Evolutionary conservation across 805 yeast species (phyloP).

Genomic region (Wickerhamomyces rabaulensis): DNA sequence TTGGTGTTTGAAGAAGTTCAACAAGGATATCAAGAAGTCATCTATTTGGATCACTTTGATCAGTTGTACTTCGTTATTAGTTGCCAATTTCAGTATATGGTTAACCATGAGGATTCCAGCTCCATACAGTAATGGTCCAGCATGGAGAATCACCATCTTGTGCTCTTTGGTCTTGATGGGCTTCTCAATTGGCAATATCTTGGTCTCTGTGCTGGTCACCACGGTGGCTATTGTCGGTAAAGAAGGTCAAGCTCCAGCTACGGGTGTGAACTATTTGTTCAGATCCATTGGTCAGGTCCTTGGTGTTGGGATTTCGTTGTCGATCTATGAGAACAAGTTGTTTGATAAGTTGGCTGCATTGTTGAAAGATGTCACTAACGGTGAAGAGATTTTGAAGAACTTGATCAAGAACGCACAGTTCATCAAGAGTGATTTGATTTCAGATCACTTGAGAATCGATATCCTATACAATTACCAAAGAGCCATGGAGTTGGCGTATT

Average conservation of each 20-base stretch:
- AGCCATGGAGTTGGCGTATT: too few relatives aligned
- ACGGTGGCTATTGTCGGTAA: constrained; percentile 34
- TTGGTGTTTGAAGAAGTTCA: constrained; percentile 9
- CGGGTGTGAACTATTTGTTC: constrained; percentile 37
- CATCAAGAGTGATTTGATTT: too few relatives aligned
- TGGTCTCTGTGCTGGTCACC: constrained; percentile 31
- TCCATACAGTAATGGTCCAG: constrained; percentile 6
- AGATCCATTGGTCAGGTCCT: constrained; percentile 36
- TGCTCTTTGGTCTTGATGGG: constrained; percentile 27
- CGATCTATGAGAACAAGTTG: constrained; percentile 21
- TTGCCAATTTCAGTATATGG: constrained; percentile 6
- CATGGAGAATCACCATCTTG: constrained; percentile 14
- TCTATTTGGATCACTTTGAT: constrained; percentile 3
- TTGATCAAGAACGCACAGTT: too few relatives aligned
- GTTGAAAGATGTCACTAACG: constrained; percentile 4
- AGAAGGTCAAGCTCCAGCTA: constrained; percentile 36
- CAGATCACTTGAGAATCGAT: too few relatives aligned
- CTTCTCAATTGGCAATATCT: constrained; percentile 31
- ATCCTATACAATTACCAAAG: too few relatives aligned
- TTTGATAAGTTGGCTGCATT: constrained; percentile 1
- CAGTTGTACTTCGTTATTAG: too few relatives aligned
- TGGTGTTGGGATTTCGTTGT: constrained; percentile 33
- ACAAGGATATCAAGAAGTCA: neutral
- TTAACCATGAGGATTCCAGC: neutral
- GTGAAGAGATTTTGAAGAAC: neutral